Base-by-base conservation (phyloP, 1,284 basidiomycete genomes). In the Lignosus rhinocerotis region DNA sequence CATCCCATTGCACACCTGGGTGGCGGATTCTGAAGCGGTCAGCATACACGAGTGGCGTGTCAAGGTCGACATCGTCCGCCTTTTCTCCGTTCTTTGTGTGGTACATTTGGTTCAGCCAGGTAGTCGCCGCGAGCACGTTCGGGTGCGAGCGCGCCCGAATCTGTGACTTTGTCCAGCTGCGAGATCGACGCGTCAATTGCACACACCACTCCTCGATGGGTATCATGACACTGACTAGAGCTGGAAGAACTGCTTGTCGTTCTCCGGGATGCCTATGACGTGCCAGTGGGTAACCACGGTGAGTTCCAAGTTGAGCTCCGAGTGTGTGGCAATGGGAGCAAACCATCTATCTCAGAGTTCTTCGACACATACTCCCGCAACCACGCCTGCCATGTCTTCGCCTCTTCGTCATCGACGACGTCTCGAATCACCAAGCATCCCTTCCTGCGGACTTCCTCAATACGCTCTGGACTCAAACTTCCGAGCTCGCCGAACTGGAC, bases 21-120 rank as follows among this genome's bases (percentile, higher is more conserved):
- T 87, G 85, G 32, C 93, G 82, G 61, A 95, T 93, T 6, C 92
- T 82, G 70, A 95, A 86, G 19, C 93, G 80, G 71, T 95, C 93
- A 0, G 87, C 90, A 64, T 96, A 96, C 30, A 77, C 83, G 51
- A 95, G 76, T 8, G 92, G 87, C 2, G 82, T 82, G 3, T 78
- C 75, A 33, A 93, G 77, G 56, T 90, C 87, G 16, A 93, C 86
- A 16, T 82, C 80, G 12, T 83, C 78, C 1, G 78, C 64, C 56
- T 66, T 55, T 52, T 66, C 59, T 41, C 74, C 71, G 3, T 75
- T 70, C 52, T 78, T 77, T 39, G 72, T 64, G 52, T 83, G 81
- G 65, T 88, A 90, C 32, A 89, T 72, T 25, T 82, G 80, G 71
- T 88, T 90, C 31, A 90, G 73, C 84, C 84, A 90, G 0, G 75